Conservation (phyloP, 2,329 filamentous ascomycete genomes). For the Colletotrichum brevisporum region DNA sequence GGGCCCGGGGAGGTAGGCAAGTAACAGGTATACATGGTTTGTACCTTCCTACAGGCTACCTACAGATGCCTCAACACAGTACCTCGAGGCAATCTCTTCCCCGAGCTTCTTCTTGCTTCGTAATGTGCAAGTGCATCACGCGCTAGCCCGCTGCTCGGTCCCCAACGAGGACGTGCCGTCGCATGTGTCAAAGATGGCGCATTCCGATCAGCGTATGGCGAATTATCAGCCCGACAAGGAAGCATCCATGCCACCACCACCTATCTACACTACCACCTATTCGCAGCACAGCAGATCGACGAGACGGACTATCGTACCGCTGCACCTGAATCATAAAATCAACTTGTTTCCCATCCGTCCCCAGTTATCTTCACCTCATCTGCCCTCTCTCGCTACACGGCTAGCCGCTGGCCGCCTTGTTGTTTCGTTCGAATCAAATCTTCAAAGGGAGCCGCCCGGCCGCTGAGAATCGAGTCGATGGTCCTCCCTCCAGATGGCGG, state of each 20-base stretch:
- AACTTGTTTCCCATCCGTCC: conserved; percentile 2
- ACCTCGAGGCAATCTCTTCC: conserved; percentile 2
- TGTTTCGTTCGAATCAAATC: too few species aligned
- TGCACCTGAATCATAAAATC: conserved; percentile 24
- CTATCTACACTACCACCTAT: too few species aligned
- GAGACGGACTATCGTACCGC: background rate
- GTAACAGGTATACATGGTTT: conserved; percentile 5
- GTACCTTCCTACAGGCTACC: conserved; percentile 12
- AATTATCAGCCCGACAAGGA: conserved; percentile 17
- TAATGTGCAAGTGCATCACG: conserved; percentile 9
- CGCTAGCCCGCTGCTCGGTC: conserved; percentile 21
- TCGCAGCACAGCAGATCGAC: too few species aligned
- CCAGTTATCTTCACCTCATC: conserved; percentile 19
- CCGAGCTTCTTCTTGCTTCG: conserved; percentile 32
- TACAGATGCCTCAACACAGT: too few species aligned
- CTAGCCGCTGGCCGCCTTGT: conserved; percentile 11
- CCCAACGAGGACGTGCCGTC: conserved; percentile 16
- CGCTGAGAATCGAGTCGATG: too few species aligned
- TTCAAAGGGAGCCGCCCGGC: too few species aligned
- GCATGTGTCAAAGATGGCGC: conserved; percentile 36
- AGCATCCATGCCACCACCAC: conserved; percentile 23
- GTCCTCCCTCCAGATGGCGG: conserved; percentile 20
- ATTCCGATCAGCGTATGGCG: conserved; percentile 36
- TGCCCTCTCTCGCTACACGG: conserved; percentile 8
- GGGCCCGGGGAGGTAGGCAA: too few species aligned